phyloP scores from a whole-genome alignment of 2,329 filamentous ascomycete species.

The Pseudopyricularia cyperi region DNA sequence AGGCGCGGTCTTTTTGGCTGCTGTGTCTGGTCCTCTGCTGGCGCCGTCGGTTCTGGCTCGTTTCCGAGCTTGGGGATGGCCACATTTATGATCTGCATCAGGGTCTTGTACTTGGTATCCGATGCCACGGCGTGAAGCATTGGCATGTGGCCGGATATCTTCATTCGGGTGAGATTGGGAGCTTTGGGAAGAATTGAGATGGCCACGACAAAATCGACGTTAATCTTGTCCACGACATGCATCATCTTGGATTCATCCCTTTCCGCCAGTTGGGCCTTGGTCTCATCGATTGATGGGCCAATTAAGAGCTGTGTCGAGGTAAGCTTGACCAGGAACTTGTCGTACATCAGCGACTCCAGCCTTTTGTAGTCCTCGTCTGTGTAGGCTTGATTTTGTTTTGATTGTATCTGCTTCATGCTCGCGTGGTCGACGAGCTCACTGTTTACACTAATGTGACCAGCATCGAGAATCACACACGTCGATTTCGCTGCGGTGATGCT shows the following conservation, averaged over 20 bases:
- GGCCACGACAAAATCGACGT: conserved; percentile 93
- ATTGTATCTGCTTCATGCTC: conserved; percentile 81
- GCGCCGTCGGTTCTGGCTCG: conserved; percentile 14
- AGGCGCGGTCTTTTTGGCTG: conserved; percentile 29
- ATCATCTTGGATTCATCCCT: conserved; percentile 57
- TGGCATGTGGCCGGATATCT: conserved; percentile 82
- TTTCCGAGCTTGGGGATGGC: conserved; percentile 74
- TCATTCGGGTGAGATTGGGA: conserved; percentile 81
- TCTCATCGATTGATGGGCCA: conserved; percentile 81
- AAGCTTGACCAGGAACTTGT: conserved; percentile 87
- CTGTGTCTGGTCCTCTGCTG: conserved; percentile 4
- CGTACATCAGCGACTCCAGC: conserved; percentile 90
- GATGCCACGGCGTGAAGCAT: conserved; percentile 86
- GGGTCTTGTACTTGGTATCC: conserved; percentile 88
- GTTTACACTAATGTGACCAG: conserved; percentile 86
- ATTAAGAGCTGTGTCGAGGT: conserved; percentile 93
- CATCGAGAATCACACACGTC: conserved; percentile 87
- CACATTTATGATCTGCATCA: conserved; percentile 94
- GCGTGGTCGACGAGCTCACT: conserved; percentile 87
- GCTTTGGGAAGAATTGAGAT: conserved; percentile 94
- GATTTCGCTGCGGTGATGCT: conserved; percentile 72
- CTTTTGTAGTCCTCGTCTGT: conserved; percentile 79
- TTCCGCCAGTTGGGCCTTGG: conserved; percentile 65
- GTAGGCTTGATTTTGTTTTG: conserved; percentile 78
- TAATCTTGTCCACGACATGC: conserved; percentile 93